Evolutionary conservation across 768 basidiomycete species (phyloP), one percentile per base, ranked within the genome.

Genomic region (Porphyrellus cyaneotinctus): DNA sequence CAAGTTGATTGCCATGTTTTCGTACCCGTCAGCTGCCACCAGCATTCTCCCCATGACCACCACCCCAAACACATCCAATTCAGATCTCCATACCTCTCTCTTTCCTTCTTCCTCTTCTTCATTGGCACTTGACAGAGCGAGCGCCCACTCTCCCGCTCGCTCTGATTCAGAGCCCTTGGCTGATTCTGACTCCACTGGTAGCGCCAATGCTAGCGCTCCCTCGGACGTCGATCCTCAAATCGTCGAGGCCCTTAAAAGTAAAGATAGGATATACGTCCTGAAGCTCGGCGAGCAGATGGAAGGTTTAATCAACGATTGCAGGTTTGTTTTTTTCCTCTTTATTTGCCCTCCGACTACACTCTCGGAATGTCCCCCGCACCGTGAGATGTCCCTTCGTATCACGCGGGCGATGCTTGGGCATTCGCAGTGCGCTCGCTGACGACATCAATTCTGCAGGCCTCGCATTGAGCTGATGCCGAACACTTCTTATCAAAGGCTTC

Each of bases 241-340:
- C 61, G 63, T 92, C 62, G 90, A 93, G 68, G 91, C 91, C 20
- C 85, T 93, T 58, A 82, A 77, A 70, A 85, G 85, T 78, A 93
- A 93, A 74, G 91, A 93, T 70, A 79, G 91, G 65, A 77, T 93
- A 56, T 93, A 85, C 69, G 89, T 93, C 43, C 74, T 93, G 62
- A 91, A 88, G 75, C 79, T 93, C n/a, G 91, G 88, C 53, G 91
- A 93, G 73, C 77, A 75, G 58, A 88, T 93, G 81, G 91, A 93
- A 72, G 70, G 73, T 46, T 77, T 93, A 65, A 88, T 93, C 63
- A 78, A 71, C 54, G 89, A 91, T 66, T 81, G 78, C 62, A 82
- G 79, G 89, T 87, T 56, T 52, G 85, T 78, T 23, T 48, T 53
- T 45, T 33, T 13, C 8, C 23, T 10, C 20, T 9, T 31, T 14